phyloP scores from a whole-genome alignment of 306 rosid species.

The Lagenaria siceraria region DNA sequence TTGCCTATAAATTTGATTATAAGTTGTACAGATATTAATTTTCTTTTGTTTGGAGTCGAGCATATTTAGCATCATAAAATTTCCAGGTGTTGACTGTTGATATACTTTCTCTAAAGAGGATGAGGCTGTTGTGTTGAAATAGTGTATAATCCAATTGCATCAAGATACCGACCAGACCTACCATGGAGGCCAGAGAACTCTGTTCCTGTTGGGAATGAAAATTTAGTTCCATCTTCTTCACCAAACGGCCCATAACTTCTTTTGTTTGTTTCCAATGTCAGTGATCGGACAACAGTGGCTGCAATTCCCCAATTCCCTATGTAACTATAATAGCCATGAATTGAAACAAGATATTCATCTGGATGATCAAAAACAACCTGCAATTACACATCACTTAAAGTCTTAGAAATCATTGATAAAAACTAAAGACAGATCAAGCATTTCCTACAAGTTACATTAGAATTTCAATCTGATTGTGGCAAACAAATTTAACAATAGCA shows the following conservation, averaged over 20 bases:
- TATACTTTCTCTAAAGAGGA: not conserved
- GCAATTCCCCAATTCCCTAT: not conserved
- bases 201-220: not conserved
- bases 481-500: not conserved
- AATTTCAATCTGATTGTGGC: not conserved
- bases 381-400: not conserved
- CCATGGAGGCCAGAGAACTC: not conserved
- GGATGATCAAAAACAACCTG: conserved; percentile 1
- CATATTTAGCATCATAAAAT: not conserved
- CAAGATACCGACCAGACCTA: not conserved
- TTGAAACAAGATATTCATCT: not conserved
- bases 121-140: not conserved
- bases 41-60: not conserved
- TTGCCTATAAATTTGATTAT: not conserved
- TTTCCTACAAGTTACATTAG: not conserved
- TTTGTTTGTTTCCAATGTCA: not conserved
- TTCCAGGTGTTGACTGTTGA: too few species aligned
- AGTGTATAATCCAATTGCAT: not conserved
- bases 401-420: not conserved
- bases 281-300: not conserved
- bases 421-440: not conserved
- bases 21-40: not conserved
- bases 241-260: not conserved
- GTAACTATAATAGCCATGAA: not conserved
- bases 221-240: not conserved